Evolutionary conservation across 495 filamentous ascomycete species (phyloP).

Genomic region (Aspergillus avenaceus): DNA sequence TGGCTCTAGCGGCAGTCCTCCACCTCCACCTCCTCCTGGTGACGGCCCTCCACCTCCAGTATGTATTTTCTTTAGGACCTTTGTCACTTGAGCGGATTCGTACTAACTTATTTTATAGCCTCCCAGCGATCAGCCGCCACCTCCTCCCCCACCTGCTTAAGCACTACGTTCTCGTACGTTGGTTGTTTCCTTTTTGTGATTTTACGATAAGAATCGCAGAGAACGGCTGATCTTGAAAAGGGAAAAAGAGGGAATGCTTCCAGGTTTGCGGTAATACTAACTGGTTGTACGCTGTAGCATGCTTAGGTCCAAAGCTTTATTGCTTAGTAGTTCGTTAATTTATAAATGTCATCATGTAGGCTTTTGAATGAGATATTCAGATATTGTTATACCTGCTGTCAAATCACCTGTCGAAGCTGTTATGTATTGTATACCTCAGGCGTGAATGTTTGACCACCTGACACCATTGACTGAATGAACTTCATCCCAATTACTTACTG

Average conservation of each 20-base stretch:
- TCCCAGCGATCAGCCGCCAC: conserved; percentile 71
- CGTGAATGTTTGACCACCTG: too few species aligned
- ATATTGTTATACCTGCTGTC: too few species aligned
- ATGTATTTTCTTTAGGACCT: conserved; percentile 16
- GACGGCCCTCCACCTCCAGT: conserved; percentile 65
- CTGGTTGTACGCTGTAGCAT: not conserved
- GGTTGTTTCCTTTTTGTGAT: conserved; percentile 6
- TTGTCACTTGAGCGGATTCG: not conserved
- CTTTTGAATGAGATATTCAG: too few species aligned
- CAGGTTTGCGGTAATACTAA: not conserved
- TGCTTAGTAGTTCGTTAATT: not conserved
- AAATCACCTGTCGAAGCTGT: too few species aligned
- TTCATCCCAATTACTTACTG: too few species aligned
- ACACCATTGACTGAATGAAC: too few species aligned
- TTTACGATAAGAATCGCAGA: conserved; percentile 5
- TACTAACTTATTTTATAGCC: conserved; percentile 34
- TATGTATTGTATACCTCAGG: too few species aligned
- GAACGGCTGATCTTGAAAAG: not conserved
- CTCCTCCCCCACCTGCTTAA: conserved; percentile 59
- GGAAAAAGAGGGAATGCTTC: not conserved
- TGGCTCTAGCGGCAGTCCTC: conserved; percentile 60
- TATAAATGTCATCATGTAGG: not conserved
- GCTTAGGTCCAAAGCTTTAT: not conserved
- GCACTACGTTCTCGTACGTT: not conserved
- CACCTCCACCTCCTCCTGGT: conserved; percentile 50